Evolutionary conservation across 2,329 filamentous ascomycete species (phyloP).

Genomic region (Botrytis fragariae): DNA sequence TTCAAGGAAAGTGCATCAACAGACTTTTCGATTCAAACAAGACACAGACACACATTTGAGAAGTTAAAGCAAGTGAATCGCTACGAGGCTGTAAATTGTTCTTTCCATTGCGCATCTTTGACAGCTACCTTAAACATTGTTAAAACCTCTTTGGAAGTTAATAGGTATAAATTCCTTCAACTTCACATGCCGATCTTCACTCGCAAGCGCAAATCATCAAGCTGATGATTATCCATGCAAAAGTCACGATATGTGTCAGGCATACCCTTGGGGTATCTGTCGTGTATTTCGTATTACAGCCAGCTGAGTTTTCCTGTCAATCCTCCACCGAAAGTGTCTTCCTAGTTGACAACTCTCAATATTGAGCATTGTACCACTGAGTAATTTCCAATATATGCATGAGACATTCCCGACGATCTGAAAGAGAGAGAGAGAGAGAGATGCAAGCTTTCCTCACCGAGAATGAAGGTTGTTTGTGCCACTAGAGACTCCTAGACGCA

Average conservation of each 20-base stretch:
- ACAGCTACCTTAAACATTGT: background rate
- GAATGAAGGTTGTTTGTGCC: slow-evolving; percentile 5
- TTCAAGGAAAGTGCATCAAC: background rate
- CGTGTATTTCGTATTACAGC: background rate
- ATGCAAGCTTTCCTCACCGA: slow-evolving; percentile 2
- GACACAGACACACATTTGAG: background rate
- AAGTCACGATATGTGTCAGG: background rate
- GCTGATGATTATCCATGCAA: background rate
- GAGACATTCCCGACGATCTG: background rate
- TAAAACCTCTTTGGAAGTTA: background rate
- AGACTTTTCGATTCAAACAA: background rate
- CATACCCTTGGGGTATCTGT: background rate
- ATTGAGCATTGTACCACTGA: background rate
- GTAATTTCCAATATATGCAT: slow-evolving; percentile 10
- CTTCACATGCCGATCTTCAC: background rate
- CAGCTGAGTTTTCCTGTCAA: slow-evolving; percentile 9
- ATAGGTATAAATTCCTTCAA: background rate
- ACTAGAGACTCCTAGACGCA: background rate
- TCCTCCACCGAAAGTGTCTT: background rate
- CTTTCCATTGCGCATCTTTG: background rate
- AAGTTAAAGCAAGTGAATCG: background rate
- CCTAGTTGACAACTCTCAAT: background rate
- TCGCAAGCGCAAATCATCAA: background rate
- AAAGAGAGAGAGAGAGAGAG: background rate
- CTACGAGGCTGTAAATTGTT: background rate